Evolutionary conservation across 306 rosid species (phyloP).

Genomic region (Castanea crenata): DNA sequence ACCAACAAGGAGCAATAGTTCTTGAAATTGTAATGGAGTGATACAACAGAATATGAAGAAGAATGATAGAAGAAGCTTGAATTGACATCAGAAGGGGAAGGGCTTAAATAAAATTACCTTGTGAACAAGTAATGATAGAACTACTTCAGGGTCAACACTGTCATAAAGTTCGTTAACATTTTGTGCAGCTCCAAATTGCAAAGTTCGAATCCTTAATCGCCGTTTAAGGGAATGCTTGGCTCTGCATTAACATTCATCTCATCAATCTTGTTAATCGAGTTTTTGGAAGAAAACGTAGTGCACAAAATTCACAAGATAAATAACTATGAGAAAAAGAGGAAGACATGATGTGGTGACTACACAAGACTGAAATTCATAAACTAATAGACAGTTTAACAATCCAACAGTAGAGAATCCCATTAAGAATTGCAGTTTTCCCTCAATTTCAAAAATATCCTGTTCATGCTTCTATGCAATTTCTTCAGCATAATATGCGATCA

Average conservation of each 20-base stretch:
- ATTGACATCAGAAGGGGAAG: conserved; percentile 1
- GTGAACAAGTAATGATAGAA: conserved; percentile 83
- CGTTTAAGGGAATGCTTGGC: conserved; percentile 74
- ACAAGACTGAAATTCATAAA: conserved; percentile 2
- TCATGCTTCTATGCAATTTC: background rate
- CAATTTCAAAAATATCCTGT: background rate
- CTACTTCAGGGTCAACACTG: conserved; percentile 86
- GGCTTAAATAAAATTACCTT: conserved; percentile 54
- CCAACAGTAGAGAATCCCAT: background rate
- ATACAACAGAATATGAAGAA: background rate
- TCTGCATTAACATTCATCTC: conserved; percentile 46
- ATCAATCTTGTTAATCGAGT: conserved; percentile 14
- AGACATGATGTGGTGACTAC: background rate
- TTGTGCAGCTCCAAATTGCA: conserved; percentile 79
- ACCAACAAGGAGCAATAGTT: background rate
- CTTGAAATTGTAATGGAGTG: background rate
- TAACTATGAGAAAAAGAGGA: conserved; percentile 11
- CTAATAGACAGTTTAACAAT: conserved; percentile 4
- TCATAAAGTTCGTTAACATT: conserved; percentile 75
- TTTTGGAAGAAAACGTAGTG: conserved; percentile 5
- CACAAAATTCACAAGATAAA: conserved; percentile 11
- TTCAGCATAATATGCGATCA: background rate
- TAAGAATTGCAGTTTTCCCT: conserved; percentile 3
- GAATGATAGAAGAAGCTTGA: background rate
- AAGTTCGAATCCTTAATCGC: conserved; percentile 77